Conservation (phyloP, 331 rosid genomes). For the Quercus phellos region DNA sequence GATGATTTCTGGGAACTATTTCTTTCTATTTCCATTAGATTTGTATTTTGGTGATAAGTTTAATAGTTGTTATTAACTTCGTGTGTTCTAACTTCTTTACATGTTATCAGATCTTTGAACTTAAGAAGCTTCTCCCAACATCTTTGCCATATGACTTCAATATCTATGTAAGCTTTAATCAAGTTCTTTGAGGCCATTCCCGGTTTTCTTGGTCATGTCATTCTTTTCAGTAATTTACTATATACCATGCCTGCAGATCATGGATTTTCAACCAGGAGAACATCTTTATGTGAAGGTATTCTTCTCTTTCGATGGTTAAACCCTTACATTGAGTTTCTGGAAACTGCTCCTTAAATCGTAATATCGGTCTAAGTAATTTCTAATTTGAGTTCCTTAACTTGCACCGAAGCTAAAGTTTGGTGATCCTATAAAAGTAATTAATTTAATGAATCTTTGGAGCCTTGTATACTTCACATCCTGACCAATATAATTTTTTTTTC, state of each 20-base stretch:
- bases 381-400: neutral
- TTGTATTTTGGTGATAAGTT: neutral
- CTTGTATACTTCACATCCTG: neutral
- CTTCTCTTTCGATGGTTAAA: neutral
- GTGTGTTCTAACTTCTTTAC: neutral
- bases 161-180: conserved; percentile 59
- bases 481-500: neutral
- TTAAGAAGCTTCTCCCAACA: conserved; percentile 81
- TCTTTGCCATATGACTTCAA: conserved; percentile 83
- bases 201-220: neutral
- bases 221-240: conserved; percentile 5
- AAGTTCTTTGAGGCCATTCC: conserved; percentile 1
- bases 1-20: neutral
- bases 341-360: neutral
- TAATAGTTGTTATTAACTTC: neutral
- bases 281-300: conserved; percentile 82
- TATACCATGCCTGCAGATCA: conserved; percentile 51
- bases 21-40: neutral
- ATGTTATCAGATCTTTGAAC: conserved; percentile 61
- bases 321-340: no score
- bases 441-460: neutral
- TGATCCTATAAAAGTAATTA: neutral
- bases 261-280: conserved; percentile 95
- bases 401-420: no score
- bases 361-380: neutral